Evolutionary conservation across 768 basidiomycete species (phyloP).

Genomic region (Psilocybe cubensis): DNA sequence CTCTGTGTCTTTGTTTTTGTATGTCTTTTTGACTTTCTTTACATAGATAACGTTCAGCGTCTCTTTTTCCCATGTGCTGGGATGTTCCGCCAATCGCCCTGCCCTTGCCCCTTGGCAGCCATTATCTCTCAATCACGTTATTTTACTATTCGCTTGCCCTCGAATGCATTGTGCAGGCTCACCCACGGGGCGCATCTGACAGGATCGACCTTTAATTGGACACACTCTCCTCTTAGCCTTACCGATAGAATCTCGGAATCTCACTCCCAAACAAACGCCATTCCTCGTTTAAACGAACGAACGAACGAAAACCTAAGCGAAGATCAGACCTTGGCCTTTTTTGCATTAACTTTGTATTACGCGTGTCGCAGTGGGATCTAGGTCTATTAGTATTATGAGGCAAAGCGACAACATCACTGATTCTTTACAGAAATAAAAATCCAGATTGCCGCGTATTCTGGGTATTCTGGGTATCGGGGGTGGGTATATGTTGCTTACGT

Average conservation of each 20-base stretch:
- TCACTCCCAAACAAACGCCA: constrained; percentile 3
- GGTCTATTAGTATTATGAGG: neutral
- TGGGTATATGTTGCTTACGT: no score
- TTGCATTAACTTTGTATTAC: no score
- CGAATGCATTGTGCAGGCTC: no score
- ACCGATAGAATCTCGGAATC: constrained; percentile 7
- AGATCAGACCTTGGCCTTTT: neutral
- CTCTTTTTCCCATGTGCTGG: neutral
- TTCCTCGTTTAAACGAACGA: constrained; percentile 3
- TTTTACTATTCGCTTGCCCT: constrained; percentile 6
- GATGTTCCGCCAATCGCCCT: neutral
- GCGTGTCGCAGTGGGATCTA: no score
- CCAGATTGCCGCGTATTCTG: neutral
- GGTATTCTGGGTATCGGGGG: no score
- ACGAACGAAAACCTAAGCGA: no score
- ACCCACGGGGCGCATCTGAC: constrained; percentile 4
- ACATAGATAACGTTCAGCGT: neutral
- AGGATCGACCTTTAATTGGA: constrained; percentile 2
- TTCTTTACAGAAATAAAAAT: neutral
- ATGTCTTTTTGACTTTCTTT: neutral
- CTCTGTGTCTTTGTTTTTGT: neutral
- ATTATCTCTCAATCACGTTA: constrained; percentile 13
- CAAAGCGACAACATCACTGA: neutral
- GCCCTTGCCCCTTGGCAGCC: constrained; percentile 3
- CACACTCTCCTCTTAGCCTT: no score